Base-by-base conservation (phyloP, 176 grass and related monocot genomes). In the Tillandsia fasciculata region DNA sequence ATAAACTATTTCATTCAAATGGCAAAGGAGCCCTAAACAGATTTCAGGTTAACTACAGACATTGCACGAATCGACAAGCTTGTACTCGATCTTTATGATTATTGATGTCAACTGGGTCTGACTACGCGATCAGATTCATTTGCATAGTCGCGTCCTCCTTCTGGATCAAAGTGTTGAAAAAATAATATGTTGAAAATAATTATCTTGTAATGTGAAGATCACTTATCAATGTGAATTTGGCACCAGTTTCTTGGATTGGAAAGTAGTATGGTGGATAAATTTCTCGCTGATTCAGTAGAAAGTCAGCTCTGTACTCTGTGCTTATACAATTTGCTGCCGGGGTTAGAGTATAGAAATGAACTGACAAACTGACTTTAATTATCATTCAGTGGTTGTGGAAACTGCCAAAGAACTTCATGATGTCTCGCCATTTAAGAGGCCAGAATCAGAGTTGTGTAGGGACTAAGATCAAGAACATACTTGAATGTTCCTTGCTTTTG, bases 371-470 rank as follows among this genome's bases (percentile, higher is more conserved):
- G 11, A 76, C 13, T 9, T 49, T 58, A 12, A 17, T 53, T 64
- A 66, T 13, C 26, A 42, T 83, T 53, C 14, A 69, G 13, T 80
- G 42, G 68, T 57, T 51, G n/a, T 76, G 68, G 79, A 76, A 29
- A 83, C 24, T n/a, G 52, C 52, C 15, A n/a, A 11, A 56, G 13
- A 56, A 56, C 15, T 59, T 59, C 10, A 47, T 12, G 22, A 78
- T 91, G 88, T 74, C 84, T 82, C 84, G 84, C 53, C 84, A 85
- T 48, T 87, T 79, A 63, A 82, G 69, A 57, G 82, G 78, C 70
- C 88, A 84, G 22, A 53, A 84, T 61, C 82, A 82, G 53, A 87
- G 82, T 75, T 79, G 82, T 69, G 77, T 65, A 84, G 84, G 82
- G 63, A 82, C 88, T 68, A 91, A 75, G 77, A 20, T 87, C 72